A percentile compares a stretch with the other conserved stretches of the same genome.
These are phyloP conservation scores for Acanthamoeba royreba DNA, from an alignment of 208 protist genomes.

Conservation along the genomic window DNA sequence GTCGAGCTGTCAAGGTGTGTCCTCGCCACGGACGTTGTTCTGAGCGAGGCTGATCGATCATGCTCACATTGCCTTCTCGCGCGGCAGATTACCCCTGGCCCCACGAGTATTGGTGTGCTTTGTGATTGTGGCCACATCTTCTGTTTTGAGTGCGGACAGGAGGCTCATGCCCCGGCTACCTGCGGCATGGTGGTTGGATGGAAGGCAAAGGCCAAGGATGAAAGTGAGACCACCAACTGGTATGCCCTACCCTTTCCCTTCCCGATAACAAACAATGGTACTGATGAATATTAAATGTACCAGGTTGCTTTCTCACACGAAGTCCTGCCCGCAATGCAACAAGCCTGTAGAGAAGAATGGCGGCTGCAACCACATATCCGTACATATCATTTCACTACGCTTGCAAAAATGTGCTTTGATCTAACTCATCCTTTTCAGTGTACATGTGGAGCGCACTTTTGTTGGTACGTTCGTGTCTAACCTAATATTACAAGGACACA, in stretches of 20 bases:
- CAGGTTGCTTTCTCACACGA: constrained; percentile 41
- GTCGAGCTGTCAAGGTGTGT: background rate
- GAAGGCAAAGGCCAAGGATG: constrained; percentile 8
- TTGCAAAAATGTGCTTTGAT: background rate
- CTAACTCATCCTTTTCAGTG: background rate
- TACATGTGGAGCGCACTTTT: background rate
- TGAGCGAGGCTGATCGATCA: too few relatives aligned
- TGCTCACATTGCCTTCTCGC: too few relatives aligned
- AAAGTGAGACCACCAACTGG: constrained; percentile 9
- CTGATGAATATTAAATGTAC: too few relatives aligned
- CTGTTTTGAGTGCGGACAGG: constrained; percentile 15
- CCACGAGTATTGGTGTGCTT: background rate
- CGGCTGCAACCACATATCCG: constrained; percentile 69
- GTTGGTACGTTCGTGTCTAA: background rate
- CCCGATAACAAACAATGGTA: too few relatives aligned
- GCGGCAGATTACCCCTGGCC: background rate
- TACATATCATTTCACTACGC: background rate
- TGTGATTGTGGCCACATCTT: constrained; percentile 7
- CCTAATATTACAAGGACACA: background rate
- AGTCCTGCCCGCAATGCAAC: constrained; percentile 62
- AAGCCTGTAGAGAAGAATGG: constrained; percentile 68
- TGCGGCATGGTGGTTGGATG: background rate
- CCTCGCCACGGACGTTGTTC: too few relatives aligned
- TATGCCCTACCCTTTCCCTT: background rate
- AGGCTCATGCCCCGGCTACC: background rate